Evolutionary conservation across 192 early-diverging fungal species (phyloP).

Genomic region (Podila epicladia): DNA sequence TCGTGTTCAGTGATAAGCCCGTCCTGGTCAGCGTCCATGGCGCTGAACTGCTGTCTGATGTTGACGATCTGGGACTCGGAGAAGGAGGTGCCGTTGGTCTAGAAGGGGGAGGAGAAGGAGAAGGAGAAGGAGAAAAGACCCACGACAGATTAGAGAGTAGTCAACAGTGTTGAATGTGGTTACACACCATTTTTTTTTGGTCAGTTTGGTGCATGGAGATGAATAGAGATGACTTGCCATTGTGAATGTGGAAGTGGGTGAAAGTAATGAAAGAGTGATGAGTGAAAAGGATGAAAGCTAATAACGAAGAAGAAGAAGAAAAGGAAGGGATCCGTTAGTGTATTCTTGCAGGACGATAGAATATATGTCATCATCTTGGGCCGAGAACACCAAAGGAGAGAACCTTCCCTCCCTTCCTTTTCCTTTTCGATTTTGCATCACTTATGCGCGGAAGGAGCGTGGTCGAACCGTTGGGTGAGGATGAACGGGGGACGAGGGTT

Average conservation of each 20-base stretch:
- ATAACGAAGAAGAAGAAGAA: not conserved
- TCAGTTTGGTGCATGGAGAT: not conserved
- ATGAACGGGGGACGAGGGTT: too few relatives aligned
- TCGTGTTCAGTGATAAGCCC: conserved; percentile 49
- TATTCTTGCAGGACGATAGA: too few relatives aligned
- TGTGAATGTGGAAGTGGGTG: not conserved
- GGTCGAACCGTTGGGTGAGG: too few relatives aligned
- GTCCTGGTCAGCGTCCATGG: conserved; percentile 52
- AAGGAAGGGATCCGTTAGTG: too few relatives aligned
- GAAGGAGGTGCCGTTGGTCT: conserved; percentile 6
- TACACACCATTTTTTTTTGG: not conserved
- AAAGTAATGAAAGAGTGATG: not conserved
- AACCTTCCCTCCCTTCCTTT: too few relatives aligned
- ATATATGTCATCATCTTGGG: not conserved
- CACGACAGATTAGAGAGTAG: not conserved
- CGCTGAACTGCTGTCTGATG: conserved; percentile 45
- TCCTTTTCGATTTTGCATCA: too few relatives aligned
- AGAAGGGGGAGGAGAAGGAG: not conserved
- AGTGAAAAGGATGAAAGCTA: not conserved
- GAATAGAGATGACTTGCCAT: not conserved
- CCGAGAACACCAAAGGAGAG: not conserved
- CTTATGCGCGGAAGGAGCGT: too few relatives aligned
- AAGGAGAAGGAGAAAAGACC: not conserved
- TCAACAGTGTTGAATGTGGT: not conserved
- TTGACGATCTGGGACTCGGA: conserved; percentile 33